Base-by-base conservation (phyloP, 441 rosid species). In the Oxalis stricta region DNA sequence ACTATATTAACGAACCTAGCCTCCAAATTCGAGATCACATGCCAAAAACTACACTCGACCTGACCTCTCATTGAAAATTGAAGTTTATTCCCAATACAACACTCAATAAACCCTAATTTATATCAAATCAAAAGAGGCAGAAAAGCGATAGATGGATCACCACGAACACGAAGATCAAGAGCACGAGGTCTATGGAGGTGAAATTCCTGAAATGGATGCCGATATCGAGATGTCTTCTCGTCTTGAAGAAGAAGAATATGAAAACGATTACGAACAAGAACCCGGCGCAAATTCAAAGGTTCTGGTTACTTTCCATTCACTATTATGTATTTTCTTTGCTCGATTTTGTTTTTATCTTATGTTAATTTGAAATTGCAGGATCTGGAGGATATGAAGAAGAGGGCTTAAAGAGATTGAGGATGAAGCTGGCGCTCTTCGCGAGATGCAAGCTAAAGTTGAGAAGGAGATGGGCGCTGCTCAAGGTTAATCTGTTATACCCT, bases 401-500 rank as follows among this genome's bases (percentile, higher is more conserved):
- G 89, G n/a, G 28, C 64, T 80, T 46, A 80, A 71, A 65, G 84
- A 80, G 71, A 80, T 76, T 46, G 82, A 80, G 45, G 89, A 80
- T 20, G 89, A 80, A 59, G 84, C 84, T 15, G 73, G 82, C 5
- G 84, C 89, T 55, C 73, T 80, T 35, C 89, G 89, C 18, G 84
- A 80, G 51, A 72, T 80, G 84, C 89, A 80, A 63, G 82, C 89
- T 41, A 80, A 80, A 52, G 89, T 76, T 60, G 89, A 80, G 76
- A 76, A 76, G 53, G 89, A 80, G 72, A 76, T 80, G 89, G 84
- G 77, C 21, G 58, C 84, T 61, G 74, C 43, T 30, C 89, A 74
- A 76, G 89, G 89, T 80, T 11, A n/a, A n/a, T n/a, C n/a, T n/a
- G 10, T 19, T 24, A 20, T 23, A 3, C 7, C 7, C 29, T 14